Conservation (phyloP, 1,284 basidiomycete species). For the Takashimella tepidaria region DNA sequence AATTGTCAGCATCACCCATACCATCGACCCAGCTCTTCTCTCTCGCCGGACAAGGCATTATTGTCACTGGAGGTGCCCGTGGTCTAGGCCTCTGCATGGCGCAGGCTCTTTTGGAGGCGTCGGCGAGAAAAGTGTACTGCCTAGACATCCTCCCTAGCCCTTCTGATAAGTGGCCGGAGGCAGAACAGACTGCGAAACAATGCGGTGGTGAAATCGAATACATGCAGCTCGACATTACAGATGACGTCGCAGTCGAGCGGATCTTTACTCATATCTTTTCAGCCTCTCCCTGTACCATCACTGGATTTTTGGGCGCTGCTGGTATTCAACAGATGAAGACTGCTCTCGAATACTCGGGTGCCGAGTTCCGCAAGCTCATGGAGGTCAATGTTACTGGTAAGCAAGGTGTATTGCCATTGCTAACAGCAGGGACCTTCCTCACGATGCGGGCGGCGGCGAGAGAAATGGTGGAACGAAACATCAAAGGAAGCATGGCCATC, state of each 20-base stretch:
- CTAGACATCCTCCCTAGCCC: conserved; percentile 65
- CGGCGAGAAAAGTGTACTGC: conserved; percentile 72
- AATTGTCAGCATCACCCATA: conserved; percentile 7
- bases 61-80: conserved; percentile 72
- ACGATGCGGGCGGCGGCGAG: conserved; percentile 74
- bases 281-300: conserved; percentile 53
- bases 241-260: conserved; percentile 59
- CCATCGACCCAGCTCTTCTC: conserved; percentile 52
- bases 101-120: conserved; percentile 62
- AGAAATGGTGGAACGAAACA: conserved; percentile 66
- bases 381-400: conserved; percentile 59
- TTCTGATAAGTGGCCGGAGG: conserved; percentile 61
- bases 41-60: conserved; percentile 64
- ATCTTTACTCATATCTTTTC: conserved; percentile 59
- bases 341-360: conserved; percentile 64
- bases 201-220: conserved; percentile 59
- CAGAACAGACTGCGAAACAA: conserved; percentile 53
- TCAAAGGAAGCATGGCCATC: conserved; percentile 68
- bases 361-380: conserved; percentile 67
- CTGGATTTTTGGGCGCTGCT: conserved; percentile 61
- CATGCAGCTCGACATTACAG: conserved; percentile 58
- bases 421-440: conserved; percentile 61
- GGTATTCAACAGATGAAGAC: conserved; percentile 63
- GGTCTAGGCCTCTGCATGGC: conserved; percentile 80
- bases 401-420: not conserved